Conservation (phyloP, 257 asterid species). For the Voacanga thouarsii region DNA sequence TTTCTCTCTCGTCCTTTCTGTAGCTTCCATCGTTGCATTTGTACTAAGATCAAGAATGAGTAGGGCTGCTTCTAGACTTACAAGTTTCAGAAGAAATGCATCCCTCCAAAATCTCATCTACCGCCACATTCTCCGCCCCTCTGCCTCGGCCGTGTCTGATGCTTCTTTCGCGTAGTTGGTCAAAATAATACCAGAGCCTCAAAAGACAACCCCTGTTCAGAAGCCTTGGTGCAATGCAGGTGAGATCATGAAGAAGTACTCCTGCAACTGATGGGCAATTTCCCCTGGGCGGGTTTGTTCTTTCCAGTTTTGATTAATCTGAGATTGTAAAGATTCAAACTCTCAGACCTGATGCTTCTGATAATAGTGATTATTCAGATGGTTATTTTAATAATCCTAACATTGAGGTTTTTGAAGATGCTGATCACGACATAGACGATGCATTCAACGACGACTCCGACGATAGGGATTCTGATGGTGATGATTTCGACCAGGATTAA, state of each 20-base stretch:
- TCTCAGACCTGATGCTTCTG: background rate
- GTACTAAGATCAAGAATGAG: conserved; percentile 10
- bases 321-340: background rate
- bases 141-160: conserved; percentile 14
- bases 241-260: background rate
- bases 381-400: background rate
- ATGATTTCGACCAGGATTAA: conserved; percentile 7
- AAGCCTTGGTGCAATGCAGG: background rate
- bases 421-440: background rate
- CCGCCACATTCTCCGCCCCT: conserved; percentile 23
- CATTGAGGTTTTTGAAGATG: background rate
- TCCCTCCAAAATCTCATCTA: conserved; percentile 19
- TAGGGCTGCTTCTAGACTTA: conserved; percentile 24
- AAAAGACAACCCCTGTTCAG: background rate
- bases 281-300: background rate
- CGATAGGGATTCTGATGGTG: conserved; percentile 1
- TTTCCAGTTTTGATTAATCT: conserved; percentile 12
- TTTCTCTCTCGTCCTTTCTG: background rate
- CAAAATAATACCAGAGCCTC: conserved; percentile 1
- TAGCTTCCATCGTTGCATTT: background rate
- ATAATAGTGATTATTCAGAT: background rate
- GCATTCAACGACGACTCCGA: background rate
- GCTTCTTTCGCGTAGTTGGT: background rate
- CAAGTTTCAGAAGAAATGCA: conserved; percentile 13
- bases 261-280: background rate